These are phyloP conservation scores for Fusarium goolgardi DNA, from an alignment of 2,329 filamentous ascomycete genomes.

Conservation along the genomic window DNA sequence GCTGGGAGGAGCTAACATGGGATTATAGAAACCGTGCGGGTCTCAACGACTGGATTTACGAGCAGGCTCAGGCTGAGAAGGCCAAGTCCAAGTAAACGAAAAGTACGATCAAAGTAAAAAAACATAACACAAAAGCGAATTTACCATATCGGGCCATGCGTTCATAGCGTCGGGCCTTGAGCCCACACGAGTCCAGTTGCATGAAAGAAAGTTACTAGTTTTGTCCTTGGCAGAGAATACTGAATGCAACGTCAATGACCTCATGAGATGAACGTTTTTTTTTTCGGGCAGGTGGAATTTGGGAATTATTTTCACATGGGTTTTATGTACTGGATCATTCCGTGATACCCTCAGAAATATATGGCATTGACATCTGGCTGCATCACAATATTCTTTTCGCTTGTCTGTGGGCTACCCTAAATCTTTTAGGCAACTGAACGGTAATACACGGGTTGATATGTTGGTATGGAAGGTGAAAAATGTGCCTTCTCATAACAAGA, in stretches of 20 bases:
- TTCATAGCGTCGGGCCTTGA: conserved; percentile 14
- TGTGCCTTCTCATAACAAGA: neutral
- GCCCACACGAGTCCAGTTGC: conserved; percentile 9
- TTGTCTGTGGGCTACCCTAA: neutral
- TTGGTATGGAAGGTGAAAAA: neutral
- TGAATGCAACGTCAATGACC: conserved; percentile 3
- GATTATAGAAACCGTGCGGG: conserved; percentile 81
- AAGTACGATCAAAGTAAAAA: neutral
- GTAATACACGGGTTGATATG: neutral
- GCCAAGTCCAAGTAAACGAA: conserved; percentile 44
- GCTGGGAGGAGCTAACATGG: conserved; percentile 47
- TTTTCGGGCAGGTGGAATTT: neutral
- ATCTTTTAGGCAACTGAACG: too few species aligned
- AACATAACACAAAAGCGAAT: conserved; percentile 21
- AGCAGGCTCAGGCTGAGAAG: conserved; percentile 76
- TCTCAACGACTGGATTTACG: conserved; percentile 97
- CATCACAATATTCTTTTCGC: neutral
- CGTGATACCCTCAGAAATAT: conserved; percentile 39
- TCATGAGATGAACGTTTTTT: conserved; percentile 14
- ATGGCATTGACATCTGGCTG: conserved; percentile 25
- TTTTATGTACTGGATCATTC: conserved; percentile 21
- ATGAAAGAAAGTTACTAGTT: neutral
- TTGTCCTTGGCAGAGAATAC: neutral
- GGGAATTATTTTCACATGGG: neutral
- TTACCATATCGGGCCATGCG: conserved; percentile 12